Evolutionary conservation across 2,329 filamentous ascomycete species (phyloP).

Genomic region (Aspergillus arachidicola): DNA sequence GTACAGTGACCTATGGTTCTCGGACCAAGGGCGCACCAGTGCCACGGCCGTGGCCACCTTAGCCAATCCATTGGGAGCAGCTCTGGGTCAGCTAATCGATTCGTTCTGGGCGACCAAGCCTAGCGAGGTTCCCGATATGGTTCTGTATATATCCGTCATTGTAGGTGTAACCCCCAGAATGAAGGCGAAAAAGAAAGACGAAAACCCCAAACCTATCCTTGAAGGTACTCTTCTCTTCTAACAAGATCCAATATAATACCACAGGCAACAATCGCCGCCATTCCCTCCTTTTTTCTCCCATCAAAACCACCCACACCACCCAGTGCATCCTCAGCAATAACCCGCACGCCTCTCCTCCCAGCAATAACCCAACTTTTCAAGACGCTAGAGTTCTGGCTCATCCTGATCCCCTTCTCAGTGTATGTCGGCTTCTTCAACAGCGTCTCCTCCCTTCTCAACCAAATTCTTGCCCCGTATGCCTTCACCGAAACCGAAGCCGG

Average conservation of each 20-base stretch:
- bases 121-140: slow-evolving; percentile 73
- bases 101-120: slow-evolving; percentile 71
- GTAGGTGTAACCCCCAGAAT: slow-evolving; percentile 51
- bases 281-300: slow-evolving; percentile 83
- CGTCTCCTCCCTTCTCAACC: slow-evolving; percentile 82
- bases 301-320: slow-evolving; percentile 74
- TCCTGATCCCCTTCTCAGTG: slow-evolving; percentile 77
- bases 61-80: slow-evolving; percentile 87
- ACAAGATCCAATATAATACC: slow-evolving; percentile 1
- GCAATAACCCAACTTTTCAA: slow-evolving; percentile 58
- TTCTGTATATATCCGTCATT: slow-evolving; percentile 82
- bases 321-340: slow-evolving; percentile 65
- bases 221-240: not conserved
- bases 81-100: slow-evolving; percentile 82
- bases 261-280: slow-evolving; percentile 63
- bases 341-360: slow-evolving; percentile 54
- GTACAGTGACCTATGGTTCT: slow-evolving; percentile 96
- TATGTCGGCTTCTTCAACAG: slow-evolving; percentile 96
- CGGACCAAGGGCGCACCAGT: slow-evolving; percentile 76
- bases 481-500: slow-evolving; percentile 83
- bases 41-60: slow-evolving; percentile 84
- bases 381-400: slow-evolving; percentile 75
- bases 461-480: slow-evolving; percentile 83
- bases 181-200: not conserved
- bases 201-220: not conserved